A percentile compares a stretch with the other conserved stretches of the same genome.
These are phyloP conservation scores for Eragrostis nindensis DNA, from an alignment of 176 grass and related monocot species.

Conservation along the genomic window DNA sequence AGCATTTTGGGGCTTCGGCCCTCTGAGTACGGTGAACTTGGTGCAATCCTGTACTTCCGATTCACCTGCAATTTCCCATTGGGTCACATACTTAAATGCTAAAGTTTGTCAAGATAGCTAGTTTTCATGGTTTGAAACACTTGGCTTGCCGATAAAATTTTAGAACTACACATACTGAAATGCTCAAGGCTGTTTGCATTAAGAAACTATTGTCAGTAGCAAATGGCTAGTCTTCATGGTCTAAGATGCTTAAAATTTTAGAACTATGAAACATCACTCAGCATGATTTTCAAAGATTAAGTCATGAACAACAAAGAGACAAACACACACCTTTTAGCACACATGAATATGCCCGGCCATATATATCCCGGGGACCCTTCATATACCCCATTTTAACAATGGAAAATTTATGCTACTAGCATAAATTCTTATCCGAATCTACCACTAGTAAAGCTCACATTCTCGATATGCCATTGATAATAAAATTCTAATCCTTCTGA, in stretches of 20 bases:
- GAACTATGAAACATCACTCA: constrained; percentile 10
- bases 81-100: constrained; percentile 16
- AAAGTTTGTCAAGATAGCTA: not conserved
- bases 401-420: too few species aligned
- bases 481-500: not conserved
- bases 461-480: not conserved
- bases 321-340: constrained; percentile 12
- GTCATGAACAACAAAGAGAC: not conserved
- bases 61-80: constrained; percentile 71
- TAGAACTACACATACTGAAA: constrained; percentile 29
- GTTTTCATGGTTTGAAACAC: constrained; percentile 20
- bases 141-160: constrained; percentile 10
- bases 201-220: not conserved
- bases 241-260: constrained; percentile 20
- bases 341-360: constrained; percentile 8
- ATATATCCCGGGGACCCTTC: not conserved
- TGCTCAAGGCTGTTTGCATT: not conserved
- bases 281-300: constrained; percentile 11
- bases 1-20: constrained; percentile 62
- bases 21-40: constrained; percentile 57
- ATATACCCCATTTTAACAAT: not conserved
- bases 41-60: constrained; percentile 81
- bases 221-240: constrained; percentile 1
- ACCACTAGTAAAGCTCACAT: not conserved
- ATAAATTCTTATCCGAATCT: not conserved